These are phyloP conservation scores for Didymosphaeria variabile DNA, from an alignment of 2,329 filamentous ascomycete species.

Conservation along the genomic window DNA sequence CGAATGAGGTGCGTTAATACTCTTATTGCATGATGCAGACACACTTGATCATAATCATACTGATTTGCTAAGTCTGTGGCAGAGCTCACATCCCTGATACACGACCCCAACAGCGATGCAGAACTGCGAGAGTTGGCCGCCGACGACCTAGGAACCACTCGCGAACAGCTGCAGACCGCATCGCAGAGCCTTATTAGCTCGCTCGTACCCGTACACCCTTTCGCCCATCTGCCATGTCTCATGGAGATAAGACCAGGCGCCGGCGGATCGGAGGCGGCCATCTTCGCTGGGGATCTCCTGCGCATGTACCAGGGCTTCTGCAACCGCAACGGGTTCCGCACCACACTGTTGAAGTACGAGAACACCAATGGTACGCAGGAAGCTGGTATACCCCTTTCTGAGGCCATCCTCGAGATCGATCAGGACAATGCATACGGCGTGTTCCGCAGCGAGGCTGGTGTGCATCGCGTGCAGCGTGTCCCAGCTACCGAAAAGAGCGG, in stretches of 20 bases:
- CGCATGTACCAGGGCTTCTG: conserved; percentile 91
- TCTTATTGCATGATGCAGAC: background rate
- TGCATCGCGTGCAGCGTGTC: conserved; percentile 93
- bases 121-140: conserved; percentile 68
- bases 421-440: conserved; percentile 79
- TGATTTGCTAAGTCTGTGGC: conserved; percentile 57
- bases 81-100: conserved; percentile 80
- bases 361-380: conserved; percentile 69
- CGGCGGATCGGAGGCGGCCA: conserved; percentile 87
- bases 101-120: conserved; percentile 69
- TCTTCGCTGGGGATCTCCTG: conserved; percentile 87
- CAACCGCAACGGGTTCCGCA: conserved; percentile 70
- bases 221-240: conserved; percentile 87
- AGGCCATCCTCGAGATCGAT: conserved; percentile 87
- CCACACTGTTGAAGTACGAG: conserved; percentile 81
- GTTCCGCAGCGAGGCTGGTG: conserved; percentile 88
- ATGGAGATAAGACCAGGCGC: conserved; percentile 92
- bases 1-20: conserved; percentile 59
- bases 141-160: conserved; percentile 76
- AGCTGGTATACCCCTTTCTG: conserved; percentile 76
- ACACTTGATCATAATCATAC: conserved; percentile 8
- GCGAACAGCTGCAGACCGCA: conserved; percentile 68
- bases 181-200: conserved; percentile 75
- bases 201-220: conserved; percentile 87
- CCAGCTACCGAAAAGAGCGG: conserved; percentile 91